Percentiles rank a stretch among this genome's conserved stretches.
These are phyloP conservation scores for Proliferodiscus dingleyae DNA, from an alignment of 2,329 filamentous ascomycete genomes.

Conservation along the genomic window DNA sequence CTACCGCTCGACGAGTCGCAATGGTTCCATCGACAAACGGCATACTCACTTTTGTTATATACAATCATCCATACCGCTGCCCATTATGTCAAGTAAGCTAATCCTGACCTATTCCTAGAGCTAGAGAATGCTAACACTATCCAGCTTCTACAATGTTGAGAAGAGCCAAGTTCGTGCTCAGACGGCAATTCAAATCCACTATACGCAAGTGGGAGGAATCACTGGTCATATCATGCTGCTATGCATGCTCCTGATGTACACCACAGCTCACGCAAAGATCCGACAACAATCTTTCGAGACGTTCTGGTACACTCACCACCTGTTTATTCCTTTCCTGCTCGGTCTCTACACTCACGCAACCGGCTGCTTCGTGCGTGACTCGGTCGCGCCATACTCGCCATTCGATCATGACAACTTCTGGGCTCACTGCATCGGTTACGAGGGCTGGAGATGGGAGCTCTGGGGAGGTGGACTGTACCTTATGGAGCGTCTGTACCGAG, in stretches of 20 bases:
- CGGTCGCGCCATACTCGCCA: conserved; percentile 65
- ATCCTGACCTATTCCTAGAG: not conserved
- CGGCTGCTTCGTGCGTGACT: conserved; percentile 93
- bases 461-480: conserved; percentile 82
- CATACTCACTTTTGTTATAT: conserved; percentile 83
- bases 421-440: conserved; percentile 89
- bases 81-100: conserved; percentile 90
- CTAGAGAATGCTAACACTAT: conserved; percentile 9
- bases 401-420: conserved; percentile 81
- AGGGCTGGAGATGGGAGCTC: conserved; percentile 97
- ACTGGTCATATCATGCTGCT: conserved; percentile 97
- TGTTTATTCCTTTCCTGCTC: conserved; percentile 95
- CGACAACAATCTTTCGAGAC: conserved; percentile 96
- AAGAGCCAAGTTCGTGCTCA: conserved; percentile 73
- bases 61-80: conserved; percentile 68
- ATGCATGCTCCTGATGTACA: conserved; percentile 99
- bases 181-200: conserved; percentile 85
- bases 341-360: conserved; percentile 94
- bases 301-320: conserved; percentile 98
- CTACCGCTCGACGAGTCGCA: conserved; percentile 92
- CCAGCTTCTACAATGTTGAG: conserved; percentile 92
- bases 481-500: conserved; percentile 81
- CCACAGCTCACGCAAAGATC: conserved; percentile 87
- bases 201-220: conserved; percentile 80
- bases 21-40: conserved; percentile 94